These are phyloP conservation scores for Calophaca sinica DNA, from an alignment of 306 rosid species.

Conservation along the genomic window DNA sequence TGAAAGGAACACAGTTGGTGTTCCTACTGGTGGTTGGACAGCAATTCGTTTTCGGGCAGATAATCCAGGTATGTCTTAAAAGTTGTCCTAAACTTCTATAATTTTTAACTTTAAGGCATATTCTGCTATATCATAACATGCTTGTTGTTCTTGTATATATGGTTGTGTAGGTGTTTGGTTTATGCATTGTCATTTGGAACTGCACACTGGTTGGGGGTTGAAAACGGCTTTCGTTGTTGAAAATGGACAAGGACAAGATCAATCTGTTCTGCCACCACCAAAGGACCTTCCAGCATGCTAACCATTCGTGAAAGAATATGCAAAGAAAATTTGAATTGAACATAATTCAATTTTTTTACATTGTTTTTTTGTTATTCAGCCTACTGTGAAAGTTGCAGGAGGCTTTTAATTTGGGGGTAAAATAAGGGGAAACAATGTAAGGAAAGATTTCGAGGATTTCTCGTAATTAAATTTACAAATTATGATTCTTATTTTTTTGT, in stretches of 20 bases:
- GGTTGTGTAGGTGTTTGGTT: constrained; percentile 77
- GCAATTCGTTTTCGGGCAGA: constrained; percentile 78
- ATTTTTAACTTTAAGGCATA: too few relatives aligned
- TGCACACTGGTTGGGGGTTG: constrained; percentile 89
- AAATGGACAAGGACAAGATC: constrained; percentile 69
- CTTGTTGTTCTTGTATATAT: neutral
- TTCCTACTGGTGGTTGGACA: constrained; percentile 86
- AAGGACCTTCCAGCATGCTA: constrained; percentile 50
- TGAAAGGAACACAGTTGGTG: constrained; percentile 83
- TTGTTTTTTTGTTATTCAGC: neutral
- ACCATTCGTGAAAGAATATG: neutral
- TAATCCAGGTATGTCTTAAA: constrained; percentile 70
- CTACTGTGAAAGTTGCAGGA: constrained; percentile 16
- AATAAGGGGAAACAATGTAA: constrained; percentile 1
- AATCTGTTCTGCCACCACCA: constrained; percentile 74
- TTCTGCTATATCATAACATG: neutral
- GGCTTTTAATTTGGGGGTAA: constrained; percentile 12
- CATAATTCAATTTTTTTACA: neutral
- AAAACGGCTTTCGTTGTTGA: constrained; percentile 80
- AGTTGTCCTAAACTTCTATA: too few relatives aligned
- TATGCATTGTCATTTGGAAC: constrained; percentile 83
- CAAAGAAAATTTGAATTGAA: neutral
- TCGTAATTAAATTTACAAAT: constrained; percentile 25
- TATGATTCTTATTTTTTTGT: constrained; percentile 24
- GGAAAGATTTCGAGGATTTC: constrained; percentile 9